Evolutionary conservation across 2,329 filamentous ascomycete genomes (phyloP), one percentile per base, ranked within the genome.

Genomic region (Clarireedia monteithiana): DNA sequence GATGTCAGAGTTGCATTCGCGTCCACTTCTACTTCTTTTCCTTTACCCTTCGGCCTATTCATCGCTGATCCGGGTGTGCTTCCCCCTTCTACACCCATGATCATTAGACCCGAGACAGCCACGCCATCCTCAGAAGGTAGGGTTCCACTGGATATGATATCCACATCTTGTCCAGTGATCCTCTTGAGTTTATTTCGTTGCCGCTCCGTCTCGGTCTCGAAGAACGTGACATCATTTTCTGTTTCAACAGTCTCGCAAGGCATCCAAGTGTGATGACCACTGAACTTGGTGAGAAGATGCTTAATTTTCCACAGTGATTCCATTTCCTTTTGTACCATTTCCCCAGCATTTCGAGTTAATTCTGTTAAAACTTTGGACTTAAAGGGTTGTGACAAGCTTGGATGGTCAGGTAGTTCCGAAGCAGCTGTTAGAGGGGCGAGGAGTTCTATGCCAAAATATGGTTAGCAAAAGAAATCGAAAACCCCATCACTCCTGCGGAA

Each of bases 261-360:
- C 46, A 79, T 77, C 83, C 83, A 86, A 14, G 81, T 83, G 60
- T 84, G 81, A 68, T 95, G 89, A 34, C 89, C 89, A 49, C 86
- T 83, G 7, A 94, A 77, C 60, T 82, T 81, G 34, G 85, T 87
- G 62, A 89, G 77, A 50, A 94, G 72, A 62, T 86, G 82, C 67
- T 89, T 89, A 48, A 89, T 84, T 64, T 82, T 83, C 81, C 85
- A 89, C 10, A 92, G 73, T 5, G 84, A 83, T 26, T 76, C 75
- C 60, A 87, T 87, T 68, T 94, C 89, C 66, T 86, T 86, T 56
- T 88, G 83, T 75, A 89, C 82, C 63, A 89, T 85, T 56, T 81
- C 77, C 61, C 82, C 80, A 54, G 83, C 85, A 70, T 91, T 84
- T 46, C 77, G 76, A 17, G 85, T 82, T 55, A 95, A 79, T 60